A percentile compares a stretch with the other conserved stretches of the same genome.
These are phyloP conservation scores for Podosphaera fusca DNA, from an alignment of 2,329 filamentous ascomycete species.

Conservation along the genomic window DNA sequence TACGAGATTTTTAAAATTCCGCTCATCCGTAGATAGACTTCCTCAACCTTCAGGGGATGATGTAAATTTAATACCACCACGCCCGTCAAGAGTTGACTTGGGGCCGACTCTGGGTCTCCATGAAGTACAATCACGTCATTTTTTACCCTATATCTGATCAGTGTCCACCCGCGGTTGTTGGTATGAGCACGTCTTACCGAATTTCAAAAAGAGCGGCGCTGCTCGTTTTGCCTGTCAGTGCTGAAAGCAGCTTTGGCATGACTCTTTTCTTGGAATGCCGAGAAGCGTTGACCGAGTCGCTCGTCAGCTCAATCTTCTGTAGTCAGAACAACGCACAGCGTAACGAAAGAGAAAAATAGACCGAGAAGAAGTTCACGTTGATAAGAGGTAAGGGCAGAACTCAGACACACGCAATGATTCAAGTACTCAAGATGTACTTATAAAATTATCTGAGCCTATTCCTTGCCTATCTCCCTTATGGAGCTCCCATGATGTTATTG, in stretches of 20 bases:
- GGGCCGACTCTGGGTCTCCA: conserved; percentile 50
- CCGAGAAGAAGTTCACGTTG: neutral
- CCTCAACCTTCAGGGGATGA: conserved; percentile 44
- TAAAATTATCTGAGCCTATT: neutral
- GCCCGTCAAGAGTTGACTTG: conserved; percentile 52
- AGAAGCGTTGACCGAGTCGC: neutral
- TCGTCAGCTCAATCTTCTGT: neutral
- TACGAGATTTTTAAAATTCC: conserved; percentile 48
- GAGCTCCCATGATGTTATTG: neutral
- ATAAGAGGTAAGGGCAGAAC: neutral
- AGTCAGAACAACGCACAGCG: neutral
- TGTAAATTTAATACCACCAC: conserved; percentile 51
- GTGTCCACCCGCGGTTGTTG: neutral
- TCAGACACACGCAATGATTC: neutral
- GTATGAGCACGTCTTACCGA: conserved; percentile 9
- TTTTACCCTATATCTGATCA: conserved; percentile 33
- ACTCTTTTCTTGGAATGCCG: neutral
- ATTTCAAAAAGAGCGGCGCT: conserved; percentile 18
- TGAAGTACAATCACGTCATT: conserved; percentile 62
- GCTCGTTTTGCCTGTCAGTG: conserved; percentile 2
- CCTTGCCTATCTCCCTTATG: neutral
- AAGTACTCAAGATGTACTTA: neutral
- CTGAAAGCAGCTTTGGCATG: neutral
- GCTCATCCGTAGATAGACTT: conserved; percentile 47
- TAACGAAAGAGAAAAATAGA: neutral